Conservation (phyloP, 495 filamentous ascomycete species). For the Penicillium bovifimosum region DNA sequence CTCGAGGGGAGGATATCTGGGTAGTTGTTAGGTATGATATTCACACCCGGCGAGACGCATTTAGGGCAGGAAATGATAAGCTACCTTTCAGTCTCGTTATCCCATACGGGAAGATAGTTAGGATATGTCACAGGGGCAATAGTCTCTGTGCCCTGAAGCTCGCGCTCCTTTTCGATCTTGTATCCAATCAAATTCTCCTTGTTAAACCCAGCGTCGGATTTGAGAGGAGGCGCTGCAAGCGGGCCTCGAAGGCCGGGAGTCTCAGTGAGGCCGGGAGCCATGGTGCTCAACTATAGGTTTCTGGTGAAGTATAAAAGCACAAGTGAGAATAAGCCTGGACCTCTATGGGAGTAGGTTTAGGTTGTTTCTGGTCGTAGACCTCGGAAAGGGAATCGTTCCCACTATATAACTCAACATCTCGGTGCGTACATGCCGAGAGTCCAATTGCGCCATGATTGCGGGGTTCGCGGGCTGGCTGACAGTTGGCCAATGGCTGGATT, state of each 20-base stretch:
- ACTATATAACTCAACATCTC: conserved; percentile 10
- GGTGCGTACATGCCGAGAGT: conserved; percentile 7
- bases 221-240: conserved; percentile 30
- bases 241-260: conserved; percentile 32
- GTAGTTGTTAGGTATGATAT: not conserved
- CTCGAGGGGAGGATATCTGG: conserved; percentile 41
- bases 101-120: conserved; percentile 74
- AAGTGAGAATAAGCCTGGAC: no score
- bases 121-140: conserved; percentile 54
- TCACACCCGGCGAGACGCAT: not conserved
- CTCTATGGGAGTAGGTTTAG: no score
- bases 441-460: conserved; percentile 15
- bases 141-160: conserved; percentile 41
- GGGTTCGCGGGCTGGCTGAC: not conserved
- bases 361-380: not conserved
- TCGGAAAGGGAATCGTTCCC: not conserved
- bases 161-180: conserved; percentile 39
- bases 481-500: not conserved
- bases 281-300: not conserved
- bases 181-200: conserved; percentile 57
- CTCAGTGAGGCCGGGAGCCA: conserved; percentile 50
- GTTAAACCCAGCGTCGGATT: conserved; percentile 47
- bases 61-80: not conserved
- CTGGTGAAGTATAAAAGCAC: not conserved
- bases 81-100: conserved; percentile 46